Conservation (phyloP, 345 rosid species). For the Linum tenue region DNA sequence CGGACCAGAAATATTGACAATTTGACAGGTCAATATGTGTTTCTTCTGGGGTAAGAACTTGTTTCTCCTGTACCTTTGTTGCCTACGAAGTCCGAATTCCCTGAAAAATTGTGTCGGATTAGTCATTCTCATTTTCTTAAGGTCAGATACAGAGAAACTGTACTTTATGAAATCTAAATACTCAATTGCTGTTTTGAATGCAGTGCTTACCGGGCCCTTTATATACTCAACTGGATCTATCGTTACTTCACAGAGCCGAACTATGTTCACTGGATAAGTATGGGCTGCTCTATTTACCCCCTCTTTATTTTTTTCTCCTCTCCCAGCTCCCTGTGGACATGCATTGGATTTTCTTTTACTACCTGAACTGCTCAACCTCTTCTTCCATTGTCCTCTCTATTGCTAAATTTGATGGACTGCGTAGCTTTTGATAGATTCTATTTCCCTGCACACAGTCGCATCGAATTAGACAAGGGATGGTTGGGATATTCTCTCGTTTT, state of each 20-base stretch:
- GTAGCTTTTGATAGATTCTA: no score
- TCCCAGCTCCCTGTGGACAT: neutral
- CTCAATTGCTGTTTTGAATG: constrained; percentile 5
- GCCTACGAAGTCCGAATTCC: neutral
- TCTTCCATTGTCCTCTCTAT: no score
- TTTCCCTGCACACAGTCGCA: no score
- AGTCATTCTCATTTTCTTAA: neutral
- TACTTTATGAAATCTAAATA: no score
- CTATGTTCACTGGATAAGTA: constrained; percentile 56
- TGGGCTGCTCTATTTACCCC: constrained; percentile 15
- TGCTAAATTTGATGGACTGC: no score
- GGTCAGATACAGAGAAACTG: neutral
- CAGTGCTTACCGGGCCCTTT: constrained; percentile 56
- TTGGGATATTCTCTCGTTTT: no score
- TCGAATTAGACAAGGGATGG: no score
- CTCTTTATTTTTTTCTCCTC: neutral
- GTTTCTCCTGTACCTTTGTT: neutral
- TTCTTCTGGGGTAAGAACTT: constrained; percentile 60
- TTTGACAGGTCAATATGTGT: constrained; percentile 67
- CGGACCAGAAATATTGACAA: constrained; percentile 76
- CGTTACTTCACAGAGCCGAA: constrained; percentile 55
- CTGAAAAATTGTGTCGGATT: neutral
- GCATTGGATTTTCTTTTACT: no score
- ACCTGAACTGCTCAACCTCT: no score
- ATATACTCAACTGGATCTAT: constrained; percentile 58